A percentile compares a stretch with the other conserved stretches of the same genome.
These are phyloP conservation scores for Colletotrichum tanaceti DNA, from an alignment of 2,329 filamentous ascomycete species.

Conservation along the genomic window DNA sequence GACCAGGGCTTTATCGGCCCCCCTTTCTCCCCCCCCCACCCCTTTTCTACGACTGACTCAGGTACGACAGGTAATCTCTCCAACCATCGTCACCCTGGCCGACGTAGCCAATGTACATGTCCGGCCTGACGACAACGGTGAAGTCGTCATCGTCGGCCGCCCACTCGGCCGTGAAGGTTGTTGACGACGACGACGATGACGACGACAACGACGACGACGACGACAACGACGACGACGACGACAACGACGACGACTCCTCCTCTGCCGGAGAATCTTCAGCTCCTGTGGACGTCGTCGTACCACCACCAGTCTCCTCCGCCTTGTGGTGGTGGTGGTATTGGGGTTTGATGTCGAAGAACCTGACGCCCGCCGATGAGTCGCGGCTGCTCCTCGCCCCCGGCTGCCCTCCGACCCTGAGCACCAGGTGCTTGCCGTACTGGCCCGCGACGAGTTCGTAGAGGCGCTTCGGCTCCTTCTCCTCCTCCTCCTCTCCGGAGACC, in stretches of 20 bases:
- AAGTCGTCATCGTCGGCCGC: constrained; percentile 45
- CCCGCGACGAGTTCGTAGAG: constrained; percentile 48
- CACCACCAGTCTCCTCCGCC: constrained; percentile 14
- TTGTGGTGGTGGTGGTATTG: too few relatives aligned
- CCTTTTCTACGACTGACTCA: constrained; percentile 23
- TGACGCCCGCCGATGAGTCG: constrained; percentile 5
- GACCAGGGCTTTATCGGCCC: too few relatives aligned
- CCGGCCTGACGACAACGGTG: constrained; percentile 52
- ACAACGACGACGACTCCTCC: too few relatives aligned
- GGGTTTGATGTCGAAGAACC: constrained; percentile 34
- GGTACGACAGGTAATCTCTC: constrained; percentile 45
- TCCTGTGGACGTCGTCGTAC: constrained; percentile 33
- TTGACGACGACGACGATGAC: constrained; percentile 43
- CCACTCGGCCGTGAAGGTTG: constrained; percentile 49
- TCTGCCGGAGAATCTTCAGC: constrained; percentile 9
- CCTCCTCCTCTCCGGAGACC: constrained; percentile 4
- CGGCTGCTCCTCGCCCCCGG: constrained; percentile 25
- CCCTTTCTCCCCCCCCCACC: too few relatives aligned
- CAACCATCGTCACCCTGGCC: constrained; percentile 45
- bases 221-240: too few relatives aligned
- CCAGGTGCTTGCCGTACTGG: constrained; percentile 49
- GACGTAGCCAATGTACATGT: constrained; percentile 56
- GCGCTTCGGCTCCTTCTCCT: constrained; percentile 43
- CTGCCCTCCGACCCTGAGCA: constrained; percentile 43
- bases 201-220: too few relatives aligned